Base-by-base conservation (phyloP, 768 basidiomycete species). In the Tylopilus intermedius region DNA sequence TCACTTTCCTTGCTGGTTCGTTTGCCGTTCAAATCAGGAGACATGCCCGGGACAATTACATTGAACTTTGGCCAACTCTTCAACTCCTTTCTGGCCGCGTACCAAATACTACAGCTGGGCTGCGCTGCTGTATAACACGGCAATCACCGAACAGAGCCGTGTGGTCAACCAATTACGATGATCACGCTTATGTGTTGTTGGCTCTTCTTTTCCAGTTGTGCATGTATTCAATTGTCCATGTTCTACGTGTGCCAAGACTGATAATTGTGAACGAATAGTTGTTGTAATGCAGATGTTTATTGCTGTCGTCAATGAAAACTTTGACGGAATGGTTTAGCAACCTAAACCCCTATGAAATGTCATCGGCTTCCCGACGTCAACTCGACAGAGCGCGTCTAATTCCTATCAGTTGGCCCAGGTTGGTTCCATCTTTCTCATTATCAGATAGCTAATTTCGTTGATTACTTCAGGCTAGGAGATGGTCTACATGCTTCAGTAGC, bases 261-360 rank as follows among this genome's bases (percentile, higher is more conserved):
- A 60, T 35, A 41, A 9, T 44, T n/a, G 47, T 30, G 54, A 22
- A 44, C 59, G 37, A 50, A 40, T 53, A 94, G 94, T 92, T 75
- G 89, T 94, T 62, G 77, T 95, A 9, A 67, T 94, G 44, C 93
- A 95, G 64, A 88, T 97, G 85, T 96, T 97, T 73, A 90, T 98
- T 62, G 94, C 94, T 30, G 93, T 94, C 42, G 92, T 96, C 75
- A 90, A 94, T 63, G 93, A 94, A 74, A 95, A 94, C 68, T 97
- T 98, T 61, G 78, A 85, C 22, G 82, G 37, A 44, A 14, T 96
- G 92, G 92, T 63, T 90, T n/a, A 79, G 82, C 43, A 76, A 74
- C 45, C 67, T 91, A 29, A 96, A 98, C 63, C 94, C 93, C 1
- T 97, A 95, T 69, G 77, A 78, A 86, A 1, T 83, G 83, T 18